Evolutionary conservation across 176 grass and related monocot species (phyloP), one percentile per base, ranked within the genome.

Genomic region (Echinochloa phyllopogon): DNA sequence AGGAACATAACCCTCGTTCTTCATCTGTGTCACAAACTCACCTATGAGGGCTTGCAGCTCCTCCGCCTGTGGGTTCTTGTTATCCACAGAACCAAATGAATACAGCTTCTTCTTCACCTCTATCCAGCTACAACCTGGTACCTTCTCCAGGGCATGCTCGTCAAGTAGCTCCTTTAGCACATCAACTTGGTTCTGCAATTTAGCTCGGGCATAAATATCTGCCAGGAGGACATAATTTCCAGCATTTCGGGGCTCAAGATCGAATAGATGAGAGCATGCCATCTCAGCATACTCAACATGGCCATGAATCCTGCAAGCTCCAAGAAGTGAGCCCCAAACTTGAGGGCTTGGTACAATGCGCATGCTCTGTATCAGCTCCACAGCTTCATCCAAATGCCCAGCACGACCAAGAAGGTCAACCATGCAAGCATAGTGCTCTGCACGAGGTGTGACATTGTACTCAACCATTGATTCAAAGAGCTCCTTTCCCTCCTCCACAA

Each of bases 141-240:
- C 76, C 88, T 98, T 98, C 83, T 87, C 84, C 41, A 98, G 76
- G 0, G 24, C 75, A 52, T 73, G 88, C 76, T 91, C 91, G 78
- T 98, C 89, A 45, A 95, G 69, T 65, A 98, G 70, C 48, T 94
- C 85, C 91, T 84, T 94, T 10, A 98, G 73, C 27, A 92, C 87
- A 60, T 38, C 81, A 65, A 90, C 84, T 88, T 98, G 87, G 33
- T 83, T 72, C 48, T 86, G 85, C 87, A 95, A 61, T 33, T 94
- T 75, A 67, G 91, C 96, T 72, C 75, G 89, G 51, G 79, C 88
- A 88, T 95, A 98, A 47, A 98, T 93, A 81, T 94, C 96, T 75
- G 93, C 89, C 53, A 95, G 78, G 24, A 98, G 85, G n/a, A 95
- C 87, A 85, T 98, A 98, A 68, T 98, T 98, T 65, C 93, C 96